Evolutionary conservation across 2,329 filamentous ascomycete genomes (phyloP).

Genomic region (Bipolaris victoriae): DNA sequence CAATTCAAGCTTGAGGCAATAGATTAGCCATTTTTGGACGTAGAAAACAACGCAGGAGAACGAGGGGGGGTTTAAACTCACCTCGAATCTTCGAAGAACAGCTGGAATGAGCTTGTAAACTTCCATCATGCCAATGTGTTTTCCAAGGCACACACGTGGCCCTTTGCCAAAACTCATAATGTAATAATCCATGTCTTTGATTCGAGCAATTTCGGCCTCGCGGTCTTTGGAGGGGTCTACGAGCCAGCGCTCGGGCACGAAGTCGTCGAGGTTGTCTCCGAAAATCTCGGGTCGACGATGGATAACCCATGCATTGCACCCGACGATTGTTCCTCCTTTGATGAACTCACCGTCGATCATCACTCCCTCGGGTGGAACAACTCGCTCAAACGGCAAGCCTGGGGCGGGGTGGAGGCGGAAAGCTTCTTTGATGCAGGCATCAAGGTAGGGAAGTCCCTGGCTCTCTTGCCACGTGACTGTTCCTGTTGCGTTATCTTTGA

Average conservation of each 20-base stretch:
- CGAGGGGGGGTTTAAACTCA: neutral
- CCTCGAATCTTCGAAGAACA: constrained; percentile 19
- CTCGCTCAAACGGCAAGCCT: constrained; percentile 49
- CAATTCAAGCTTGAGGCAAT: no score
- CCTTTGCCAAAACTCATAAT: constrained; percentile 23
- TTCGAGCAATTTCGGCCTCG: neutral
- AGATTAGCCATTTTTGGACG: no score
- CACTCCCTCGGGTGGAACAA: constrained; percentile 46
- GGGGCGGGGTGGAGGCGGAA: constrained; percentile 53
- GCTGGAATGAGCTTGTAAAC: constrained; percentile 26
- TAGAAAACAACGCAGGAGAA: no score
- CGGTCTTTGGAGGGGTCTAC: constrained; percentile 13
- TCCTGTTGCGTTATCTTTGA: neutral
- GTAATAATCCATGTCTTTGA: constrained; percentile 40
- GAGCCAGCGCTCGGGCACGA: constrained; percentile 26
- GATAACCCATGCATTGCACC: constrained; percentile 22
- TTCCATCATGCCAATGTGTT: constrained; percentile 26
- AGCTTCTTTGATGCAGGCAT: constrained; percentile 54
- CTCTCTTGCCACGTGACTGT: neutral
- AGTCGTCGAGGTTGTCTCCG: constrained; percentile 15
- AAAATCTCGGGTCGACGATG: constrained; percentile 17
- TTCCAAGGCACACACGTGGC: constrained; percentile 23
- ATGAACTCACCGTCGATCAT: constrained; percentile 5
- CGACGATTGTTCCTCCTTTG: constrained; percentile 20
- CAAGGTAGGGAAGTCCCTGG: constrained; percentile 44